phyloP scores from a whole-genome alignment of 2,329 filamentous ascomycete species.

The Lachnellula cervina region DNA sequence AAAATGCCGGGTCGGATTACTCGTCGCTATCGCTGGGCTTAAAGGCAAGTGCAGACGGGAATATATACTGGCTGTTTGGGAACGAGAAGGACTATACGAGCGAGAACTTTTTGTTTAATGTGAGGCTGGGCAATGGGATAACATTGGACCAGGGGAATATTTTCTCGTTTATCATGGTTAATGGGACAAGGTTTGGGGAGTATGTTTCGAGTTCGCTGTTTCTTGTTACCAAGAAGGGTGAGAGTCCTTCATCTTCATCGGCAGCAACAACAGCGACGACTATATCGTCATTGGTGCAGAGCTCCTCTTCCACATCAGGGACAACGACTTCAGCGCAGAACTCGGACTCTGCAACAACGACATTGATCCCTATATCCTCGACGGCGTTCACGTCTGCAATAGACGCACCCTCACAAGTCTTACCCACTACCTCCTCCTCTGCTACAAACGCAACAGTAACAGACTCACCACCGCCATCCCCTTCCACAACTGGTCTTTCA shows the following conservation, averaged over 20 bases:
- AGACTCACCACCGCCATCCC: too few relatives aligned
- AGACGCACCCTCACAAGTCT: too few relatives aligned
- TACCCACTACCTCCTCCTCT: too few relatives aligned
- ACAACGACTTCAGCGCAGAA: too few relatives aligned
- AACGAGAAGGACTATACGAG: neutral
- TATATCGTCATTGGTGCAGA: too few relatives aligned
- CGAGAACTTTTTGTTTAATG: conserved; percentile 1
- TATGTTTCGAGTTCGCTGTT: neutral
- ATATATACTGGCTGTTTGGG: conserved; percentile 4
- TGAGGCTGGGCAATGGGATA: conserved; percentile 1
- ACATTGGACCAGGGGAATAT: conserved; percentile 3
- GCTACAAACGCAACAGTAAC: too few relatives aligned
- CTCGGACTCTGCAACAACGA: too few relatives aligned
- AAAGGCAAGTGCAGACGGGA: neutral
- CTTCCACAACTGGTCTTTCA: too few relatives aligned
- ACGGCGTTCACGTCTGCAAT: too few relatives aligned
- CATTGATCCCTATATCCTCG: too few relatives aligned
- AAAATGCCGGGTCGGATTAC: neutral
- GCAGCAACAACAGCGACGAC: neutral
- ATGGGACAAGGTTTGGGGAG: conserved; percentile 5
- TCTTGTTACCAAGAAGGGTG: neutral
- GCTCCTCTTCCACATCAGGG: too few relatives aligned
- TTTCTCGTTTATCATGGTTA: conserved; percentile 6
- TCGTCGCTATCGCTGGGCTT: neutral
- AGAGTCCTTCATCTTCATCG: neutral